Base-by-base conservation (phyloP, 192 early-diverging fungal species). In the Entomortierella parvispora region DNA sequence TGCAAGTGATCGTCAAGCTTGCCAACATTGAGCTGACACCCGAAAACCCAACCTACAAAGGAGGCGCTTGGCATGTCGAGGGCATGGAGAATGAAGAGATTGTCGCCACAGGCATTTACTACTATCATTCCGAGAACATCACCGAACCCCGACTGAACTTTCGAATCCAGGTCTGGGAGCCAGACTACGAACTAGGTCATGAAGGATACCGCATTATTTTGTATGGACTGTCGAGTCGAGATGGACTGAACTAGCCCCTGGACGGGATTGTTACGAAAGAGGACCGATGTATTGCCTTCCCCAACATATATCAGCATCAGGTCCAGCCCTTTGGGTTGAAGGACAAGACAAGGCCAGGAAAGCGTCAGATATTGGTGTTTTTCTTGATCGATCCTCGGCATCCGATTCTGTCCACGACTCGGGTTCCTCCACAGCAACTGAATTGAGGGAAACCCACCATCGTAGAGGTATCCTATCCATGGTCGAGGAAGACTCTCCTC, bases 251-350 rank as follows among this genome's bases (percentile, higher is more conserved):
- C 0, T 89, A 92, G 51, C 32, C 56, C 15, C 65, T 78, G 71
- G 90, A 71, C 7, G 61, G 68, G 2, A 65, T 89, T 18, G 79
- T 82, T 18, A 82, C 82, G 17, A 56, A 58, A 40, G 63, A 84
- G 56, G 88, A 88, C 15, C 89, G 90, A n/a, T 85, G 83, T 62
- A 62, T 93, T 31, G 90, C 85, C 29, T 94, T 93, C 67, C 89
- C 91, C 6, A 94, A 94, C 79, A 62, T 78, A n/a, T 86, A 85
- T 57, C 93, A 93, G 80, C 92, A 94, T 72, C 62, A 82, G 20
- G 86, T 92, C 3, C 80, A 82, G 11, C 80, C 83, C 0, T 92
- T 94, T 68, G 61, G 74, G 55, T 82, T 94, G 22, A 69, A 57
- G 9, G 67, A 69, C 34, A 26, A 48, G 0, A 69, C 67, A 48